Percentiles rank a stretch among this genome's conserved stretches.
These are phyloP conservation scores for Pisolithus microcarpus DNA, from an alignment of 768 basidiomycete genomes.

Conservation along the genomic window DNA sequence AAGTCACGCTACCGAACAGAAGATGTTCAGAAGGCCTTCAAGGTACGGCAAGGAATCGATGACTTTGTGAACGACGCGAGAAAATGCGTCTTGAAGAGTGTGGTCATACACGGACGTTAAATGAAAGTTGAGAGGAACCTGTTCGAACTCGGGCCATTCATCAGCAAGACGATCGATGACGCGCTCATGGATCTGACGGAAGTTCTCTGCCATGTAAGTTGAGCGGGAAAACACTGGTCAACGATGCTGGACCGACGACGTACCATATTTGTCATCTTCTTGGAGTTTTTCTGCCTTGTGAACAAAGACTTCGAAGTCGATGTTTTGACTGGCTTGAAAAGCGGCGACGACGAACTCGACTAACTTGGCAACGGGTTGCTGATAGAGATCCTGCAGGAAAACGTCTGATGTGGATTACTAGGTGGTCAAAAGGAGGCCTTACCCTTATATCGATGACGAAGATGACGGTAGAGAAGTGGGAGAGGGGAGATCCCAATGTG, in stretches of 20 bases:
- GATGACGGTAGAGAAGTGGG: conserved; percentile 76
- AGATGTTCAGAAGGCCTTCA: conserved; percentile 82
- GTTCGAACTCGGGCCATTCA: conserved; percentile 66
- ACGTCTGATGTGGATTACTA: background rate
- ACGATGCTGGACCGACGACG: conserved; percentile 12
- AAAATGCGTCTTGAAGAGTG: conserved; percentile 87
- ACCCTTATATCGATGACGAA: conserved; percentile 96
- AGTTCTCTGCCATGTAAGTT: conserved; percentile 58
- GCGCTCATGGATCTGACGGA: conserved; percentile 83
- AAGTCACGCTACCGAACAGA: conserved; percentile 54
- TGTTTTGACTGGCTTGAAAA: conserved; percentile 64
- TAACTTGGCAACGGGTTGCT: conserved; percentile 74
- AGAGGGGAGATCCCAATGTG: conserved; percentile 65
- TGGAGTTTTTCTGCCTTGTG: conserved; percentile 91
- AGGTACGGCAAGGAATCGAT: conserved; percentile 79
- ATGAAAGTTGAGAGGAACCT: conserved; percentile 78
- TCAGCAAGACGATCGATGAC: conserved; percentile 79
- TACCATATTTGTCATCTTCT: conserved; percentile 88
- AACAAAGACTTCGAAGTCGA: conserved; percentile 86
- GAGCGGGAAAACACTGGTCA: background rate
- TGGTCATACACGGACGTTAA: conserved; percentile 93
- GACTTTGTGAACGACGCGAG: conserved; percentile 79
- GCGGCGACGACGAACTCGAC: conserved; percentile 77
- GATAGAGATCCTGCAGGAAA: conserved; percentile 62
- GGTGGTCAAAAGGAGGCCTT: conserved; percentile 19